A percentile compares a stretch with the other conserved stretches of the same genome.
phyloP scores from a whole-genome alignment of 2,329 filamentous ascomycete genomes.

The Pyricularia grisea region DNA sequence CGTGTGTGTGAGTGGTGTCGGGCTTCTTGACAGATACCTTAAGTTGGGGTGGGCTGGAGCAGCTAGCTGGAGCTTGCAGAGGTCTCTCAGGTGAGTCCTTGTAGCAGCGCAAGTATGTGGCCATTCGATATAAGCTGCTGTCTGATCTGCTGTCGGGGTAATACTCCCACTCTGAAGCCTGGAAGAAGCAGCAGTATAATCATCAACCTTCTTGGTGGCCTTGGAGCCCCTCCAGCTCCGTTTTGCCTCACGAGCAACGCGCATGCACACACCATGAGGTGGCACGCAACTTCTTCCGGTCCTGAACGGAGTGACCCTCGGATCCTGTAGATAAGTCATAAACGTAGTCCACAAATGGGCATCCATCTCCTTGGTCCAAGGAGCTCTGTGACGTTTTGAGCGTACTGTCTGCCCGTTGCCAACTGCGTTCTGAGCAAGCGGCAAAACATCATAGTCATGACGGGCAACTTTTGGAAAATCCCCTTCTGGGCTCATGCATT shows the following conservation, averaged over 20 bases:
- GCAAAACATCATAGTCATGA: not conserved
- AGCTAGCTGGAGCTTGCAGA: conserved; percentile 48
- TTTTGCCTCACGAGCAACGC: conserved; percentile 57
- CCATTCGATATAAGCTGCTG: conserved; percentile 47
- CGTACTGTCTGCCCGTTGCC: conserved; percentile 4
- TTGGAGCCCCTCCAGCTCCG: conserved; percentile 57
- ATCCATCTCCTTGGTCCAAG: conserved; percentile 57
- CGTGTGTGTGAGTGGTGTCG: conserved; percentile 44
- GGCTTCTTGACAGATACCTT: conserved; percentile 41
- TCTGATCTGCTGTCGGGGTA: conserved; percentile 41
- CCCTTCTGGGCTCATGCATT: conserved; percentile 40
- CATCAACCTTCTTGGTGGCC: conserved; percentile 17
- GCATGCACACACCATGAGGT: conserved; percentile 53
- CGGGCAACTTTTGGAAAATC: conserved; percentile 17
- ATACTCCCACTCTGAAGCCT: conserved; percentile 38
- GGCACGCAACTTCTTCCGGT: conserved; percentile 55
- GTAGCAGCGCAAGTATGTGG: conserved; percentile 56
- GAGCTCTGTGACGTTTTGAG: conserved; percentile 26
- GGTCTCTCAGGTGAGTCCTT: conserved; percentile 49
- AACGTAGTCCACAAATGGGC: conserved; percentile 59
- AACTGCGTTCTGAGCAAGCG: conserved; percentile 15
- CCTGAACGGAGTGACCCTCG: conserved; percentile 56
- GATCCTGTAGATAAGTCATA: conserved; percentile 54
- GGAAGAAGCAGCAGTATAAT: conserved; percentile 3
- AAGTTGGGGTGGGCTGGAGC: conserved; percentile 29